These are phyloP conservation scores for Moniliella sp. DNA, from an alignment of 1,284 basidiomycete species.

Conservation along the genomic window DNA sequence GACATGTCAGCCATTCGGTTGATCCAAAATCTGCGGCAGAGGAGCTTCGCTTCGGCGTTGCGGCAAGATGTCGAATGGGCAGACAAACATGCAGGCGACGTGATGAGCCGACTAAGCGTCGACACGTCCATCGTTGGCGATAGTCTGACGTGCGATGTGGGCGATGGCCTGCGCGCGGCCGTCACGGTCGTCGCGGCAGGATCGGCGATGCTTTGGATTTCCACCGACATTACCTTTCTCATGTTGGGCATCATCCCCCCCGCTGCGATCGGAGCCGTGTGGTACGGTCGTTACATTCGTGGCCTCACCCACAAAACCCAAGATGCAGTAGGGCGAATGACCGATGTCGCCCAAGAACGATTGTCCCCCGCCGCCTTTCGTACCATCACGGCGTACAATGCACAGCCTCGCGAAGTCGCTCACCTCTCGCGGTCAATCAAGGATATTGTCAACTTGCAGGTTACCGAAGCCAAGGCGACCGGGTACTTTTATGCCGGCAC, in stretches of 20 bases:
- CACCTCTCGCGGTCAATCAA: slow-evolving; percentile 42
- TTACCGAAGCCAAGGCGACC: slow-evolving; percentile 68
- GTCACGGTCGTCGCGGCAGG: slow-evolving; percentile 40
- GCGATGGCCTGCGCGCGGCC: slow-evolving; percentile 20
- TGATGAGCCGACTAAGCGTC: slow-evolving; percentile 68
- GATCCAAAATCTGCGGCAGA: slow-evolving; percentile 63
- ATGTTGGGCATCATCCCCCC: slow-evolving; percentile 90
- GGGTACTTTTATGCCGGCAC: slow-evolving; percentile 71
- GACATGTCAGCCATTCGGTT: slow-evolving; percentile 64
- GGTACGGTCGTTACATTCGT: slow-evolving; percentile 84
- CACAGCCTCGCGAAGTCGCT: slow-evolving; percentile 47
- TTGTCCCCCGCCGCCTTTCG: slow-evolving; percentile 56
- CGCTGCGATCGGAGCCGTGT: slow-evolving; percentile 78
- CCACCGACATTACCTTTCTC: slow-evolving; percentile 63
- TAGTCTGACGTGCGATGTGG: slow-evolving; percentile 41
- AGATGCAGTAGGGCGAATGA: slow-evolving; percentile 81
- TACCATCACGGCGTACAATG: slow-evolving; percentile 76
- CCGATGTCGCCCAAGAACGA: slow-evolving; percentile 63
- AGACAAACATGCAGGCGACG: slow-evolving; percentile 77
- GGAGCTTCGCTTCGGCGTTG: slow-evolving; percentile 58
- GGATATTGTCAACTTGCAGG: slow-evolving; percentile 52
- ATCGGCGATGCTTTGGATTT: slow-evolving; percentile 86
- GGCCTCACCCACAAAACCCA: slow-evolving; percentile 75
- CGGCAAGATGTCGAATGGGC: slow-evolving; percentile 58
- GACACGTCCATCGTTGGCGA: slow-evolving; percentile 89